phyloP scores from a whole-genome alignment of 148 eudicot genomes.

The Amaranthus cruentus region DNA sequence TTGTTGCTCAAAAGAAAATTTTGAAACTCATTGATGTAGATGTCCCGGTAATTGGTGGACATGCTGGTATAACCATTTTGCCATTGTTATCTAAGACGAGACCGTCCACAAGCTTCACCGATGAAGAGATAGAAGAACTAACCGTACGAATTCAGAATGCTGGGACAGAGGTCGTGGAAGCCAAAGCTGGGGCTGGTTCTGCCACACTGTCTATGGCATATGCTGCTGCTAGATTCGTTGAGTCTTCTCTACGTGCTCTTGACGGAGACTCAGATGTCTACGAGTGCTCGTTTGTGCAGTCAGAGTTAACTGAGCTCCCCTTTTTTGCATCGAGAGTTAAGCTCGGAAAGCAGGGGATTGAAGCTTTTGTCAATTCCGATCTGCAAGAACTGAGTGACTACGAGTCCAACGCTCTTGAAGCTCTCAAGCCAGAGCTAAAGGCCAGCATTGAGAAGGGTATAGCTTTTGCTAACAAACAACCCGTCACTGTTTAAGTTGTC shows the following conservation, averaged over 20 bases:
- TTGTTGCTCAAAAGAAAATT: conserved; percentile 81
- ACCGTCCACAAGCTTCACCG: conserved; percentile 64
- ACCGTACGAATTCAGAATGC: conserved; percentile 88
- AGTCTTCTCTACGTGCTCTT: conserved; percentile 86
- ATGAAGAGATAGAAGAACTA: conserved; percentile 58
- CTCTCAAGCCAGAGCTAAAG: conserved; percentile 71
- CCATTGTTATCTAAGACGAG: conserved; percentile 78
- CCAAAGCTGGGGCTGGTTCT: conserved; percentile 91
- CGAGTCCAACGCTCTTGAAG: conserved; percentile 65
- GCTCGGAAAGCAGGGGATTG: conserved; percentile 72
- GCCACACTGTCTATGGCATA: conserved; percentile 95
- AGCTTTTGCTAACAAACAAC: conserved; percentile 62
- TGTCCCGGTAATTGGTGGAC: conserved; percentile 88
- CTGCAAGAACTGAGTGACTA: conserved; percentile 64
- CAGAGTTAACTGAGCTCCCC: conserved; percentile 75
- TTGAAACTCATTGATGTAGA: conserved; percentile 81
- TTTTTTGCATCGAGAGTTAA: conserved; percentile 85
- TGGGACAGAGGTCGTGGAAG: conserved; percentile 94
- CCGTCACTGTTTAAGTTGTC: conserved; percentile 37
- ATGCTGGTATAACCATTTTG: conserved; percentile 86
- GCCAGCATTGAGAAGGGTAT: conserved; percentile 81
- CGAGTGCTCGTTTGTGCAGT: conserved; percentile 68
- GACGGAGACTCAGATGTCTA: conserved; percentile 86
- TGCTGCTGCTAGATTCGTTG: conserved; percentile 93
- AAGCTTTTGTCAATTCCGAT: conserved; percentile 64